A percentile compares a stretch with the other conserved stretches of the same genome.
phyloP scores from a whole-genome alignment of 139 green algal species.

The Chlorella sorokiniana region DNA sequence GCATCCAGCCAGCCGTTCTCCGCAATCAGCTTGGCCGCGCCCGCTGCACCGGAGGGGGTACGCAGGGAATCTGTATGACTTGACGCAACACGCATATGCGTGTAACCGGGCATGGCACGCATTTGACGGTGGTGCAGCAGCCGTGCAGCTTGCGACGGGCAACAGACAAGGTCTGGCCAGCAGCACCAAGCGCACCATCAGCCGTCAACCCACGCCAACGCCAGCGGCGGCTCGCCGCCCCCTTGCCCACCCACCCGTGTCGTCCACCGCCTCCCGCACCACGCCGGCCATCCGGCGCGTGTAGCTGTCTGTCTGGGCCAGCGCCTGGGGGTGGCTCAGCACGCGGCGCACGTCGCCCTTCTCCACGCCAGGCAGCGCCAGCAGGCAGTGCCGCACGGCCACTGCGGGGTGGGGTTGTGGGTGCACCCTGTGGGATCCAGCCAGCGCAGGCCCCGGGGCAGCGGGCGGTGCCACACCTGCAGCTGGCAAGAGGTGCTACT shows the following conservation, averaged over 20 bases:
- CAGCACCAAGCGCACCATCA: neutral
- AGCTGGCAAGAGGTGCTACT: no score
- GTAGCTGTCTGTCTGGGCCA: slow-evolving; percentile 74
- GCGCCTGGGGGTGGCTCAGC: slow-evolving; percentile 90
- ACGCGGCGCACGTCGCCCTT: slow-evolving; percentile 83
- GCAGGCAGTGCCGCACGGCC: slow-evolving; percentile 93
- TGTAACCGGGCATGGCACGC: no score
- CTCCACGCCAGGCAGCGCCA: slow-evolving; percentile 86
- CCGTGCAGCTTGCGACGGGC: no score
- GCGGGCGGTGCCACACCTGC: no score
- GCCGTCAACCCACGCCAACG: no score
- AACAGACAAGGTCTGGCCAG: neutral
- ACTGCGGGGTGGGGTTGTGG: slow-evolving; percentile 32
- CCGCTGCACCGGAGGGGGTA: slow-evolving; percentile 48
- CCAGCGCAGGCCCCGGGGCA: no score
- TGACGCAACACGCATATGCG: no score
- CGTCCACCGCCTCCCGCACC: slow-evolving; percentile 84
- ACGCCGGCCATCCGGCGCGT: slow-evolving; percentile 62
- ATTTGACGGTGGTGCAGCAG: no score
- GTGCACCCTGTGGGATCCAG: neutral
- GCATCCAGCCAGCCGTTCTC: slow-evolving; percentile 35
- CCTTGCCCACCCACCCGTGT: slow-evolving; percentile 64
- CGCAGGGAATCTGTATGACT: neutral
- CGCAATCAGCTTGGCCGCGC: slow-evolving; percentile 77
- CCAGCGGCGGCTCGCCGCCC: no score